phyloP scores from a whole-genome alignment of 805 yeast genomes.

The Wickerhamomyces hampshirensis region DNA sequence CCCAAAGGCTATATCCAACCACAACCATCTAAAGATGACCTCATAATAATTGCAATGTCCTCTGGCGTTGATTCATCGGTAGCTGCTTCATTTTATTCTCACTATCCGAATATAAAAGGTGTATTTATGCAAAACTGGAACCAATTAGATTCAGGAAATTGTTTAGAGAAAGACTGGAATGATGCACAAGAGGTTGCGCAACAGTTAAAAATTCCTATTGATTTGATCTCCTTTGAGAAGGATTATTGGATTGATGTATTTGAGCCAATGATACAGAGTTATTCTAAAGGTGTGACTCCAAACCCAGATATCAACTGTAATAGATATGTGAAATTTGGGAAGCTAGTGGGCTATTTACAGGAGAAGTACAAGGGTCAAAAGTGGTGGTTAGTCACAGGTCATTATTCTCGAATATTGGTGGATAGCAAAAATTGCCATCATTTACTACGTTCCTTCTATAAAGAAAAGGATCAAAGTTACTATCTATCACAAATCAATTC shows the following conservation, averaged over 20 bases:
- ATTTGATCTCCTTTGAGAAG: constrained; percentile 75
- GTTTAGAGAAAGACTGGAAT: constrained; percentile 86
- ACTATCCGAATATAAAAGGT: constrained; percentile 59
- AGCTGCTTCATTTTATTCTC: constrained; percentile 64
- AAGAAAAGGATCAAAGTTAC: constrained; percentile 83
- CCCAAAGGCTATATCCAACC: constrained; percentile 30
- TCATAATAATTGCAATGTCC: constrained; percentile 84
- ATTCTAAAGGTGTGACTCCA: constrained; percentile 75
- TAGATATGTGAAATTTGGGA: constrained; percentile 81
- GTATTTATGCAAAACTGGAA: constrained; percentile 84
- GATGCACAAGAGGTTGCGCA: constrained; percentile 67
- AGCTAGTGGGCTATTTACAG: constrained; percentile 52
- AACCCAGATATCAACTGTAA: constrained; percentile 94
- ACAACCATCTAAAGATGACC: constrained; percentile 48
- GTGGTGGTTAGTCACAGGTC: constrained; percentile 93
- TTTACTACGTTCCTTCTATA: constrained; percentile 53
- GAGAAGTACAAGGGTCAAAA: constrained; percentile 28
- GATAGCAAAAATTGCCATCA: constrained; percentile 35
- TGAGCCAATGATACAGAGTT: constrained; percentile 81
- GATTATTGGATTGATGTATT: constrained; percentile 94
- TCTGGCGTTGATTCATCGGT: constrained; percentile 96
- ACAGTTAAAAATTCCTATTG: constrained; percentile 61
- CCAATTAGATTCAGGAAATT: constrained; percentile 42
- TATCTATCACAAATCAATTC: constrained; percentile 69
- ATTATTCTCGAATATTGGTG: constrained; percentile 45